Base-by-base conservation (phyloP, 129 eudicot species). In the Erigeron canadensis region DNA sequence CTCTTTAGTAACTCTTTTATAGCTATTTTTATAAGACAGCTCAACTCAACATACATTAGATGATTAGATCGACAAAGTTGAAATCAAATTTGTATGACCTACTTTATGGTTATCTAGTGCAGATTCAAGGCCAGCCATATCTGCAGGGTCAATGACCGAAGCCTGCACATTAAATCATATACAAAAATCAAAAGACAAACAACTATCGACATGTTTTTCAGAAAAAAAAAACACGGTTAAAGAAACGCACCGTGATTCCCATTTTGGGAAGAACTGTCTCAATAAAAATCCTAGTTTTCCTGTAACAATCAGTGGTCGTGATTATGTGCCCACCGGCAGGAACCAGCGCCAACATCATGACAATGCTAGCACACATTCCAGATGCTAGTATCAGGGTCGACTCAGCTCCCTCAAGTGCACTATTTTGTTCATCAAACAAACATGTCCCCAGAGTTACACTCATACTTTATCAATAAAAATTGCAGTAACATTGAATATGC, bases 391-490 rank as follows among this genome's bases (percentile, higher is more conserved):
- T 13, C 50, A 93, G 15, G 12, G 98, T 93, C 62, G 98, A 89
- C 77, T 93, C 98, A 47, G 98, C 95, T 59, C 95, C 96, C 82
- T 93, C 98, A 51, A 93, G 98, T 38, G 95, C 92, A 87, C 98
- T 93, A 84, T 74, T 53, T 53, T 69, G 34, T 77, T 22, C 67
- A 54, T 15, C 69, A 67, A 41, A 5, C 56, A 65, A 41, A 39
- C 0, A 45, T 1, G 1, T 45, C 46, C 13, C n/a, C 6, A 3
- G 17, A 13, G 16, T 28, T 64, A 58, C 37, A 50, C 56, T 5
- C 56, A 23, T 22, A 21, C 11, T 8, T 18, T 66, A 17, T 37
- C 68, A 21, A n/a, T 28, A 28, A 28, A 28, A 28, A 3, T 28
- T 28, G 3, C 34, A 28, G 34, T 4, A 7, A 6, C 23, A 2